Base-by-base conservation (phyloP, 1,139 yeast species). In the Blastobotrys ciferrii region DNA sequence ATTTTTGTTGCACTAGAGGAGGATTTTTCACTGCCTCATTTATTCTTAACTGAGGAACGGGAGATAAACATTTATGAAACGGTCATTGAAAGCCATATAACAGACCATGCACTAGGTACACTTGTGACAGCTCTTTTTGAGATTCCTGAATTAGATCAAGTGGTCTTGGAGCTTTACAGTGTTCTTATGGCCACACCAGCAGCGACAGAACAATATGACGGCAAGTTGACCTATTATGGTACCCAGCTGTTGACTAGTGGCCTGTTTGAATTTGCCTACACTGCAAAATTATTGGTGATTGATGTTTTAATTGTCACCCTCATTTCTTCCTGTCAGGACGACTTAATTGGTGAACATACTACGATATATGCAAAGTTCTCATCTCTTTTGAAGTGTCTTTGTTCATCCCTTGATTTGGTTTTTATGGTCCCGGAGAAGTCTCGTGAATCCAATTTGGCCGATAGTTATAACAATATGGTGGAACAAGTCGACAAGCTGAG, bases 281-380 rank as follows among this genome's bases (percentile, higher is more conserved):
- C 54, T 3, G 48, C 54, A 5, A 45, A 56, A 25, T 44, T 50
- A 18, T 40, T 58, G 6, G 46, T 51, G 4, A 43, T 57, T 18
- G 64, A 60, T 40, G 35, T 59, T 15, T 48, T 62, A 6, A 28
- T 55, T 3, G 43, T 57, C 15, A 47, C 59, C 9, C 45, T 62
- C 23, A 45, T 58, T 15, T 54, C 59, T 7, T 46, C 52, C 2
- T 43, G 50, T 9, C 47, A 53, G 19, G 58, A 56, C n/a, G 58
- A 55, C 15, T 46, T 55, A 7, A 45, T 59, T 17, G 47, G 48
- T 4, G 61, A 58, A 42, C 50, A 51, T n/a, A 49, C 53, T 3
- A 45, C 55, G 11, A 46, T 52, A 20, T 61, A 57, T 35, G 43
- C 56, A 3, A 50, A 41, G 14, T 57, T 45, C 28, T 40, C 53